phyloP scores from a whole-genome alignment of 129 eudicot genomes.

The Chrysanthemum seticuspe region DNA sequence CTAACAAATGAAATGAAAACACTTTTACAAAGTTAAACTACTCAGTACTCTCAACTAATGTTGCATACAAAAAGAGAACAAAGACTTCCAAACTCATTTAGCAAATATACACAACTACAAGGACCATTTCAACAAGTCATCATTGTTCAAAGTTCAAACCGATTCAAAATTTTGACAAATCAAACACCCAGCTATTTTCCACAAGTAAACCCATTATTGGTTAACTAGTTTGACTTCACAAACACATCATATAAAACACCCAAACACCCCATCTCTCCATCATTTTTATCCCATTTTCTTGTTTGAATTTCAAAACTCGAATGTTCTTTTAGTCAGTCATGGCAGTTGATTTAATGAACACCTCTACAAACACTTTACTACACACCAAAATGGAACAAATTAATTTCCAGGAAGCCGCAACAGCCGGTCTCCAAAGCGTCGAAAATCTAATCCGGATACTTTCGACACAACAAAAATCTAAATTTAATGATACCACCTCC shows the following conservation, averaged over 20 bases:
- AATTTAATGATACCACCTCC: constrained; percentile 24
- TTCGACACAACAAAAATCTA: constrained; percentile 44
- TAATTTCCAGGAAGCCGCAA: constrained; percentile 83
- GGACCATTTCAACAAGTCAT: background rate
- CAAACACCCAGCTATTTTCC: constrained; percentile 20
- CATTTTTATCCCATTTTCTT: background rate
- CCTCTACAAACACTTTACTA: constrained; percentile 39
- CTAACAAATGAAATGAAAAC: too few species aligned
- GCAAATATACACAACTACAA: background rate
- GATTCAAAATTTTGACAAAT: constrained; percentile 24
- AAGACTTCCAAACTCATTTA: background rate
- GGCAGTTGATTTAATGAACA: constrained; percentile 84
- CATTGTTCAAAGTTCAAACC: background rate
- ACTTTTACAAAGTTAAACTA: too few species aligned
- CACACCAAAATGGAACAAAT: constrained; percentile 50
- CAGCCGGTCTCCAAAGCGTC: constrained; percentile 87
- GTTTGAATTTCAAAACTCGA: background rate
- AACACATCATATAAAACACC: background rate
- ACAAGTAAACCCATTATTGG: constrained; percentile 22
- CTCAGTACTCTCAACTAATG: too few species aligned
- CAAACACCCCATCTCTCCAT: background rate
- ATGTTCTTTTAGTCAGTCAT: constrained; percentile 28
- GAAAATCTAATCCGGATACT: constrained; percentile 73
- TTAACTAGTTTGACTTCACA: constrained; percentile 16
- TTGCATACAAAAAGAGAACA: background rate